Base-by-base conservation (phyloP, 106 monocot species). In the Ottelia alismoides region DNA sequence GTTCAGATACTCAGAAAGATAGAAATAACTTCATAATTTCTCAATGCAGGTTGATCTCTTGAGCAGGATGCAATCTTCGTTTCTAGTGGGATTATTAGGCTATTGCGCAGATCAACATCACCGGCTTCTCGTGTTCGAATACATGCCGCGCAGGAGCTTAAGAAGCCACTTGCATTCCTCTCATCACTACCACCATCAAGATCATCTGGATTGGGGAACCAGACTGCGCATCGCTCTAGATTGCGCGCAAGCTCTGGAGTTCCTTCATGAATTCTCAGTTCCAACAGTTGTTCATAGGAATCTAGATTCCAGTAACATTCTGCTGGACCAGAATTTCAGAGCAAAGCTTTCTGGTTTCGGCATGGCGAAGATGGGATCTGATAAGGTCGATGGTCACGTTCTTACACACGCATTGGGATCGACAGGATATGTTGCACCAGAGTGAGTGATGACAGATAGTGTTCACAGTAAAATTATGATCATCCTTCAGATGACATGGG, bases 321-420 rank as follows among this genome's bases (percentile, higher is more conserved):
- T 96, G 30, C 31, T 96, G 27, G 96, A 96, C 63, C 81, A 70
- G 2, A 82, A 82, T 20, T 96, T 70, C 47, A 56, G 89, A 47
- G 96, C 96, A 31, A 89, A 85, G 49, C 77, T 96, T 10, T 96
- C 88, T 0, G 85, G 82, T 55, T 96, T 89, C 25, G 89, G 96
- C 56, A 77, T 89, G 81, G 88, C 96, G 6, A 96, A 77, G 63
- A 66, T 76, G 12, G 78, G 81, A 11, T 96, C 85, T 22, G 78
- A 96, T 22, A 96, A 88, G 81, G 56, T 75, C 64, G 78, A 96
- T 50, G 88, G 88, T 21, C 85, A 84, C 12, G 75, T 88, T 23
- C n/a, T 71, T 4, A 96, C 94, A 10, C 73, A 79, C 0, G 85
- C 79, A 2, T 60, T 88, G 5, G 94, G 94, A 32, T 88, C 94